Evolutionary conservation across 805 yeast species (phyloP).

Genomic region (Cyberlindnera euphorbiae): DNA sequence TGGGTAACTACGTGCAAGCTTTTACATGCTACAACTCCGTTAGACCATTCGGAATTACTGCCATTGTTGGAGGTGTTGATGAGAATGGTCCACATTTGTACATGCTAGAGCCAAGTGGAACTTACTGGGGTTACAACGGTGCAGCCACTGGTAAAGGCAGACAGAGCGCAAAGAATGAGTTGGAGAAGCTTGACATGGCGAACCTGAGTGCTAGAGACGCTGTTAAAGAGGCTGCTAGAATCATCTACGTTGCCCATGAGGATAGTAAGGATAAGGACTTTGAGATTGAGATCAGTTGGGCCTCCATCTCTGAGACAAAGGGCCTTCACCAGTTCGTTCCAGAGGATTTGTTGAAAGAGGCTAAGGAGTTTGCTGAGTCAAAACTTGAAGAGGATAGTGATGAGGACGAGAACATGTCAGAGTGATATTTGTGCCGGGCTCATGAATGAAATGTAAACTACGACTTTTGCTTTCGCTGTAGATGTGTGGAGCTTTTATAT

Average conservation of each 20-base stretch:
- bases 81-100: conserved; percentile 86
- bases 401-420: conserved; percentile 42
- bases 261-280: conserved; percentile 97
- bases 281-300: conserved; percentile 93
- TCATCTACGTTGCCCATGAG: conserved; percentile 91
- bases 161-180: conserved; percentile 94
- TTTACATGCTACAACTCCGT: conserved; percentile 95
- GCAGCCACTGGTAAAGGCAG: conserved; percentile 99
- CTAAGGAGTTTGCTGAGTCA: conserved; percentile 75
- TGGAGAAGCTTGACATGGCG: conserved; percentile 77
- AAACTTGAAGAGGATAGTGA: conserved; percentile 77
- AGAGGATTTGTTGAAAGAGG: conserved; percentile 73
- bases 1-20: conserved; percentile 91
- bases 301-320: conserved; percentile 64
- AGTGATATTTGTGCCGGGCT: too few relatives aligned
- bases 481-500: too few relatives aligned
- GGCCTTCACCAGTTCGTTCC: conserved; percentile 82
- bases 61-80: conserved; percentile 92
- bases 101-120: conserved; percentile 97
- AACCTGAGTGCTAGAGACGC: conserved; percentile 74
- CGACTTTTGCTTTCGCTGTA: too few relatives aligned
- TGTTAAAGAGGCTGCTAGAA: conserved; percentile 88
- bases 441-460: too few relatives aligned
- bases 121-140: conserved; percentile 95
- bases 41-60: conserved; percentile 93